Evolutionary conservation across 2,329 filamentous ascomycete species (phyloP).

Genomic region (Claviceps sp.): DNA sequence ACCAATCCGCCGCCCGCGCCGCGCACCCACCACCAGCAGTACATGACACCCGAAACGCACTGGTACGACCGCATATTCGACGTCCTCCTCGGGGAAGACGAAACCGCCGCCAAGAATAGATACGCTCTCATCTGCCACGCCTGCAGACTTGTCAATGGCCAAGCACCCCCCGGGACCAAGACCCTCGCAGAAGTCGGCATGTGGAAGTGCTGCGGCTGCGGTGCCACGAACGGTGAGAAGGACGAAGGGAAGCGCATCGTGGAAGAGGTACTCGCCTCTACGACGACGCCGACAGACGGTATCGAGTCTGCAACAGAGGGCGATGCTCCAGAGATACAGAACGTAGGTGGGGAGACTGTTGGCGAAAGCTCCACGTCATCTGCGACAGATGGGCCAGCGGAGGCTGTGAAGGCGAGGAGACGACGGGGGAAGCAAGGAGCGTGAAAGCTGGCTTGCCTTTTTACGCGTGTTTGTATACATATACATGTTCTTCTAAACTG

Average conservation of each 20-base stretch:
- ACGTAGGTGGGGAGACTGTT: not conserved
- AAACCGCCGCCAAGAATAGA: slow-evolving; percentile 82
- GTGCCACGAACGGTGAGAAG: slow-evolving; percentile 66
- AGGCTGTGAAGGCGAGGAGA: slow-evolving; percentile 2
- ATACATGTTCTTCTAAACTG: too few species aligned
- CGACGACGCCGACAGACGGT: slow-evolving; percentile 12
- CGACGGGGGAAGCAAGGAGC: not conserved
- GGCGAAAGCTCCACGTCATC: not conserved
- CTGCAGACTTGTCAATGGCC: slow-evolving; percentile 86
- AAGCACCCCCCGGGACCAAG: slow-evolving; percentile 78
- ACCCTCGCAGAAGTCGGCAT: slow-evolving; percentile 64
- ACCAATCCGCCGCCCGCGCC: slow-evolving; percentile 6
- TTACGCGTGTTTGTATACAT: too few species aligned
- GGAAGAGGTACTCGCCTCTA: slow-evolving; percentile 40
- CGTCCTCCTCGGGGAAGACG: slow-evolving; percentile 84
- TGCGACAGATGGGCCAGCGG: not conserved
- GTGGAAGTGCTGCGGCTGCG: slow-evolving; percentile 85
- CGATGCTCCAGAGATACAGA: slow-evolving; percentile 3
- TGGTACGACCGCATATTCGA: slow-evolving; percentile 97
- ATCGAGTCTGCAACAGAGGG: slow-evolving; percentile 4
- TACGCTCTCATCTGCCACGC: slow-evolving; percentile 71
- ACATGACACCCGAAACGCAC: slow-evolving; percentile 33
- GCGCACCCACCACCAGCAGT: slow-evolving; percentile 4
- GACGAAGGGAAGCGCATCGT: slow-evolving; percentile 64
- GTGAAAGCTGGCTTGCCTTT: not conserved